Conservation (phyloP, 2,329 filamentous ascomycete species). For the Phialophora expanda region DNA sequence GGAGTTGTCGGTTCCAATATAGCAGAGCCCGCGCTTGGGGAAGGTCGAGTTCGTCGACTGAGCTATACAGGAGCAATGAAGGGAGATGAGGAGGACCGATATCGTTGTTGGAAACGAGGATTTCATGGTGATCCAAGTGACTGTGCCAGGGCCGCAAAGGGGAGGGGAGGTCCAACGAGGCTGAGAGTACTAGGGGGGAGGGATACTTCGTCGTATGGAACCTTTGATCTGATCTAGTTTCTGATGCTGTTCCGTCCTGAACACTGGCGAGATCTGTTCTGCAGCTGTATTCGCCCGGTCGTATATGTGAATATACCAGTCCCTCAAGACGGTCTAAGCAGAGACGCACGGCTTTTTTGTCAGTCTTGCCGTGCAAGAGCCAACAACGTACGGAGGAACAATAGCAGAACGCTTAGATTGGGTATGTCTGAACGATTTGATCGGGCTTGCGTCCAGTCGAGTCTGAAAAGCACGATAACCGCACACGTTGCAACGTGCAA, state of each 20-base stretch:
- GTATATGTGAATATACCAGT: neutral
- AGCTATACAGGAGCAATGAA: neutral
- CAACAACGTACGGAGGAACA: neutral
- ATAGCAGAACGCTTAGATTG: neutral
- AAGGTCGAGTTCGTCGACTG: conserved; percentile 18
- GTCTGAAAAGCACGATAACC: neutral
- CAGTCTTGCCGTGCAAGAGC: neutral
- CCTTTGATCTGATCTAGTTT: neutral
- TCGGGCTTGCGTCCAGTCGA: neutral
- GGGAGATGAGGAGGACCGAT: neutral
- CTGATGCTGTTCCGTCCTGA: neutral
- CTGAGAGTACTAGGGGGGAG: neutral
- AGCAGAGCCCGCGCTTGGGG: conserved; percentile 74
- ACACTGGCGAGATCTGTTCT: neutral
- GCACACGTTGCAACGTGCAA: neutral
- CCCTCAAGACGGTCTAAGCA: neutral
- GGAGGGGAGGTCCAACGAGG: neutral
- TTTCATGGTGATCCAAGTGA: conserved; percentile 4
- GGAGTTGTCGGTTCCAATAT: conserved; percentile 63
- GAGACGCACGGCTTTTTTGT: neutral
- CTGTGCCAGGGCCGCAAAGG: neutral
- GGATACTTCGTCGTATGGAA: neutral
- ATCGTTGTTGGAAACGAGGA: neutral
- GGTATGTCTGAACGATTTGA: neutral
- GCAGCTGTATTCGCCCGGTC: neutral